phyloP scores from a whole-genome alignment of 306 rosid species.

The Lagenaria siceraria region DNA sequence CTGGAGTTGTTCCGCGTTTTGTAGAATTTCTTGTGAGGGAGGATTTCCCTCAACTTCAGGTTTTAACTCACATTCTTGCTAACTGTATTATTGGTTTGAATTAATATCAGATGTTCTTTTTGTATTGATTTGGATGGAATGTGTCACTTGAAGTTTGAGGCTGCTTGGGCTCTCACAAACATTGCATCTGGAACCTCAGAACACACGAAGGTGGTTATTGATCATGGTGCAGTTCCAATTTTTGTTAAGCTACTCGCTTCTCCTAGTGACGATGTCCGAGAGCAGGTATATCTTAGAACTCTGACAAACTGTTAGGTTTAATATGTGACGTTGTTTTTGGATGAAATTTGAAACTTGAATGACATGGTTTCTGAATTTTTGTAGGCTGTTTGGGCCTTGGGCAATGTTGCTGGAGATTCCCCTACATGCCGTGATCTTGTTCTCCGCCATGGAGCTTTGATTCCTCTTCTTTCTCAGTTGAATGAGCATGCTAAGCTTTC shows the following conservation, averaged over 20 bases:
- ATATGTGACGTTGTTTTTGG: background rate
- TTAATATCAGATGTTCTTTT: background rate
- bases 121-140: background rate
- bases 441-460: constrained; percentile 45
- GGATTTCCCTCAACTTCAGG: constrained; percentile 69
- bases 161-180: constrained; percentile 76
- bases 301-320: background rate
- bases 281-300: constrained; percentile 38
- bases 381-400: constrained; percentile 70
- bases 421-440: constrained; percentile 74
- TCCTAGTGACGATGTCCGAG: constrained; percentile 66
- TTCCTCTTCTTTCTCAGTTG: constrained; percentile 49
- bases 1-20: constrained; percentile 66
- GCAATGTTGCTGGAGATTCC: constrained; percentile 74
- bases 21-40: constrained; percentile 60
- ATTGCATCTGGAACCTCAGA: constrained; percentile 69
- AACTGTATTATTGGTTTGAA: background rate
- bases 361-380: background rate
- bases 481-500: constrained; percentile 69
- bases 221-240: constrained; percentile 63
- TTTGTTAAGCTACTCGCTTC: constrained; percentile 62
- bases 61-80: background rate
- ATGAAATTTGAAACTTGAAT: background rate
- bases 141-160: constrained; percentile 40
- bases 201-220: constrained; percentile 60